Evolutionary conservation across 805 yeast genomes (phyloP).

Genomic region (Kurtzmaniella fragi): DNA sequence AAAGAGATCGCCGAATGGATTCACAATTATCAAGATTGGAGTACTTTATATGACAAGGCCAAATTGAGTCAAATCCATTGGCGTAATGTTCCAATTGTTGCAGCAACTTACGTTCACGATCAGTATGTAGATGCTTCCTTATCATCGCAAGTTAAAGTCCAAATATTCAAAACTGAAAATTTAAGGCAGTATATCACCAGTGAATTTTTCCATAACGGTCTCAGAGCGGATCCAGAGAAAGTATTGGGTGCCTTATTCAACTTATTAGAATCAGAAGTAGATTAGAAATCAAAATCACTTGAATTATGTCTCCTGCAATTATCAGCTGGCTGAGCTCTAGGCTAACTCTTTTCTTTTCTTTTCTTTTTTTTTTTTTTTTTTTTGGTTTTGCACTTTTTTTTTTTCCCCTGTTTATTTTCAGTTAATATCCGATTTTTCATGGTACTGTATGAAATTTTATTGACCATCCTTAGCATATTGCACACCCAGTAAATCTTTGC

Average conservation of each 20-base stretch:
- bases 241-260: constrained; percentile 37
- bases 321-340: too few species aligned
- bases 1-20: constrained; percentile 35
- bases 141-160: constrained; percentile 29
- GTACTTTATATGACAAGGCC: constrained; percentile 28
- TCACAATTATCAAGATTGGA: constrained; percentile 32
- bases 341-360: too few species aligned
- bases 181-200: constrained; percentile 40
- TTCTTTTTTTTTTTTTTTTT: too few species aligned
- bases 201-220: constrained; percentile 49
- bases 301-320: too few species aligned
- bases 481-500: too few species aligned
- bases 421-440: too few species aligned
- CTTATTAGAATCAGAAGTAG: constrained; percentile 36
- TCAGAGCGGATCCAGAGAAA: constrained; percentile 34
- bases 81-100: constrained; percentile 41
- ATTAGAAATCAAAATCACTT: too few species aligned
- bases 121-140: constrained; percentile 48
- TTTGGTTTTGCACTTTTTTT: too few species aligned
- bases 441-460: neutral
- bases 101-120: constrained; percentile 45
- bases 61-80: constrained; percentile 24
- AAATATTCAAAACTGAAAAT: constrained; percentile 27
- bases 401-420: too few species aligned
- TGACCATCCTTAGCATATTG: neutral